Evolutionary conservation across 2,329 filamentous ascomycete species (phyloP).

Genomic region (Fusarium agapanthi): DNA sequence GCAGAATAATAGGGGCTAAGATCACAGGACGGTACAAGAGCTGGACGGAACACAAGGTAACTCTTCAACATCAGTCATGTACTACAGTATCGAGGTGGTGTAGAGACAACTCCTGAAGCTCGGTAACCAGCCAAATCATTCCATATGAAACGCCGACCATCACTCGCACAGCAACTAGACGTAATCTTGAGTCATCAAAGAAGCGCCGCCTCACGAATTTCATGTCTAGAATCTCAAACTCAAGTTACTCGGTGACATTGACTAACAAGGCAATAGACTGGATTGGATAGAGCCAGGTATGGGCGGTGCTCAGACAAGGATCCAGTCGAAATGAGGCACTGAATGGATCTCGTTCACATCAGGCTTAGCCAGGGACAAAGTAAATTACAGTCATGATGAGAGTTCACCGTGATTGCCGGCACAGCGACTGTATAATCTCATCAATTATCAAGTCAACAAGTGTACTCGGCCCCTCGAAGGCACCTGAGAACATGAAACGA

Average conservation of each 20-base stretch:
- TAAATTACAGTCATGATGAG: conserved; percentile 32
- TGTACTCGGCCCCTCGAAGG: neutral
- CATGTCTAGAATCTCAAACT: neutral
- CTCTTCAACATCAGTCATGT: neutral
- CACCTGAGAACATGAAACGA: conserved; percentile 27
- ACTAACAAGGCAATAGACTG: conserved; percentile 21
- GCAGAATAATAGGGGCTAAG: conserved; percentile 40
- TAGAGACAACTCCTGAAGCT: conserved; percentile 10
- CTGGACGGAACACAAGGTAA: neutral
- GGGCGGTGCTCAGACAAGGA: conserved; percentile 20
- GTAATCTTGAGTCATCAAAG: neutral
- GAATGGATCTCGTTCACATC: conserved; percentile 39
- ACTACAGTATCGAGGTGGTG: neutral
- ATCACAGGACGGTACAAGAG: conserved; percentile 17
- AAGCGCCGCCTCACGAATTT: neutral
- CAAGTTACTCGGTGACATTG: conserved; percentile 26
- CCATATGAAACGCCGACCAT: conserved; percentile 2
- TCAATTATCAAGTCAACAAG: conserved; percentile 8
- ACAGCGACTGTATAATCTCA: conserved; percentile 9
- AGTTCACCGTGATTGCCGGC: conserved; percentile 17
- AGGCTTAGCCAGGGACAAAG: conserved; percentile 34
- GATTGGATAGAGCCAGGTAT: conserved; percentile 16
- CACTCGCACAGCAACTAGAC: conserved; percentile 14
- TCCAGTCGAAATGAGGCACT: conserved; percentile 39
- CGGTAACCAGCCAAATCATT: conserved; percentile 14